Base-by-base conservation (phyloP, 345 rosid genomes). In the Mallotus nudiflorus region DNA sequence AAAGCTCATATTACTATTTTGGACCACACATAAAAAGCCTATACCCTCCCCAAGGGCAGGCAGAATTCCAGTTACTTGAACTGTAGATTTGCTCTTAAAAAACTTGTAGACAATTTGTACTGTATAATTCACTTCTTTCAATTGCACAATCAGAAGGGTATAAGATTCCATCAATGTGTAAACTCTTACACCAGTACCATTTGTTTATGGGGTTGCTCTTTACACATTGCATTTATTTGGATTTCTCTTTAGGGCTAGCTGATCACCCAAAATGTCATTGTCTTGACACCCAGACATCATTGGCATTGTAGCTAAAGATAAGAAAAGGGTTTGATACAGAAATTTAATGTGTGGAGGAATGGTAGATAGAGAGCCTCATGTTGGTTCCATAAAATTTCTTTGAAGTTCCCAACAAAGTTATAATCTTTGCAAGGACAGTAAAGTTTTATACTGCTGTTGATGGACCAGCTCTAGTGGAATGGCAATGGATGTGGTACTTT, bases 201-300 rank as follows among this genome's bases (percentile, higher is more conserved):
- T 57, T 57, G n/a, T 28, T 33, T 59, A 33, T 59, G 45, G 27
- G 37, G n/a, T 35, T 19, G 40, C 35, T 33, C 19, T 58, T 29
- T 57, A 18, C 62, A 25, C 10, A 20, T n/a, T 9, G 56, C 0
- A 52, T n/a, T 5, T 20, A 20, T 42, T 9, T 42, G 46, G n/a
- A n/a, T 42, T 42, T 42, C 46, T 42, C 46, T 42, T 42, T 42
- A 4, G 4, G 46, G 46, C 20, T 19, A 15, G 3, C 20, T 27
- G 20, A 57, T n/a, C n/a, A 39, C 39, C 35, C 40, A 57, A 28
- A 33, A 42, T 33, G 62, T 33, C 62, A 33, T 58, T 58, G 20
- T 58, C 62, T 58, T 58, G 44, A 37, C 62, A 58, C 62, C 39
- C 11, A 42, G 14, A 42, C 46, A 42, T 42, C 11, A 42, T 42